Evolutionary conservation across 2,329 filamentous ascomycete species (phyloP).

Genomic region (Botrytis fragariae): DNA sequence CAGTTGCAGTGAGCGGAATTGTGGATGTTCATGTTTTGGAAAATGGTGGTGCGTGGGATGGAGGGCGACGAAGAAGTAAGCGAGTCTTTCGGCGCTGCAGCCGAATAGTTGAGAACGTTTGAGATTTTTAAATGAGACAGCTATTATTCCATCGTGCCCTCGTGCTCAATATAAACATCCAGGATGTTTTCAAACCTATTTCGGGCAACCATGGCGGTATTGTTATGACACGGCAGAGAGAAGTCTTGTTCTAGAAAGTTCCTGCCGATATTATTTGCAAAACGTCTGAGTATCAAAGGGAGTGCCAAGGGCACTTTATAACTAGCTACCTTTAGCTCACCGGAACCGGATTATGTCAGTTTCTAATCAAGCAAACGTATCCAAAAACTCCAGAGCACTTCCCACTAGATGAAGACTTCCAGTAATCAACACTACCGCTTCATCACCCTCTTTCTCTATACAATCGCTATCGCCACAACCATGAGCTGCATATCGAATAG

Average conservation of each 20-base stretch:
- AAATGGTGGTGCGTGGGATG: not conserved
- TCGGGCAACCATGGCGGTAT: too few species aligned
- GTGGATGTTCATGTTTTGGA: not conserved
- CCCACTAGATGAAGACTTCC: conserved; percentile 2
- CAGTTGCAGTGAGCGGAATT: not conserved
- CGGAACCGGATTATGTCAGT: rapidly evolving
- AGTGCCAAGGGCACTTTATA: not conserved
- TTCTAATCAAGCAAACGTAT: not conserved
- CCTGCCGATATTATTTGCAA: not conserved
- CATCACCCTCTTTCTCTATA: too few species aligned
- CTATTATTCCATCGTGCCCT: not conserved
- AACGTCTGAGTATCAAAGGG: not conserved
- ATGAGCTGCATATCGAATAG: not conserved
- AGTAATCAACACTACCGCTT: not conserved
- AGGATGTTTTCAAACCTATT: not conserved
- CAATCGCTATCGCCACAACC: not conserved
- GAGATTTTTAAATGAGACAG: not conserved
- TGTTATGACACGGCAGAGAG: not conserved
- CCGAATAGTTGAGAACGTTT: not conserved
- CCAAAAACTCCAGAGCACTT: not conserved
- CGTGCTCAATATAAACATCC: not conserved
- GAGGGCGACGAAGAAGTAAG: not conserved
- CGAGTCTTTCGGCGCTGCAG: not conserved
- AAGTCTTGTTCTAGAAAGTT: not conserved
- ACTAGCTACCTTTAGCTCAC: not conserved